phyloP scores from a whole-genome alignment of 768 basidiomycete species.

The Collybia nuda region DNA sequence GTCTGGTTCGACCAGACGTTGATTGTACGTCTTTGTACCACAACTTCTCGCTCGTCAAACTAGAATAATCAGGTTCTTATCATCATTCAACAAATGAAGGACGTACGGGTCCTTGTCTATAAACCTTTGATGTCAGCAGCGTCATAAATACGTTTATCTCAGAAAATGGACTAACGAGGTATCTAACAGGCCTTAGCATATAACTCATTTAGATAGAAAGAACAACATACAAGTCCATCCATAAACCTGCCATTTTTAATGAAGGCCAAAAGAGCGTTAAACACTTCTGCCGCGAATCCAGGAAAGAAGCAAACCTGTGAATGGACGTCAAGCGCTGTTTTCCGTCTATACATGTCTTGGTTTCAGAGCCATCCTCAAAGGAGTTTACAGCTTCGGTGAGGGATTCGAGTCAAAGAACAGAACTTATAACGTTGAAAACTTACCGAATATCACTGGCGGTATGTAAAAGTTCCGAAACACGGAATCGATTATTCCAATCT shows the following conservation, averaged over 20 bases:
- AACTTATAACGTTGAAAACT: constrained; percentile 9
- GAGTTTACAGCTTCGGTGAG: constrained; percentile 42
- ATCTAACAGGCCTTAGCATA: constrained; percentile 1
- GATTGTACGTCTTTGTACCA: constrained; percentile 37
- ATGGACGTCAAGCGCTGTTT: constrained; percentile 72
- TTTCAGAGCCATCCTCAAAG: constrained; percentile 62
- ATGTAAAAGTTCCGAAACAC: constrained; percentile 78
- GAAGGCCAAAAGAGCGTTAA: not conserved
- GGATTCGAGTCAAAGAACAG: not conserved
- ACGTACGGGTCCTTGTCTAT: constrained; percentile 18
- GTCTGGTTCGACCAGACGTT: constrained; percentile 16
- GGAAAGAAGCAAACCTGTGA: constrained; percentile 40
- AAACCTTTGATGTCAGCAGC: constrained; percentile 4
- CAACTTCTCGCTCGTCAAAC: constrained; percentile 42
- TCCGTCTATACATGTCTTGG: constrained; percentile 47
- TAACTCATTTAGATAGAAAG: not conserved
- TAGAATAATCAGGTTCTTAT: not conserved
- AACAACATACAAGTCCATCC: constrained; percentile 16
- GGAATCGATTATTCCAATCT: constrained; percentile 75
- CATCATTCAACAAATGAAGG: not conserved
- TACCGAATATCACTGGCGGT: constrained; percentile 72
- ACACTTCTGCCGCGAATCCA: not conserved
- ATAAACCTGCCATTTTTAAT: constrained; percentile 10
- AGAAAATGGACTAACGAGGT: constrained; percentile 29
- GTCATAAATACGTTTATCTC: constrained; percentile 22